Evolutionary conservation across 2,329 filamentous ascomycete genomes (phyloP), one percentile per base, ranked within the genome.

Genomic region (Paecilomyces dactylethromorphus): DNA sequence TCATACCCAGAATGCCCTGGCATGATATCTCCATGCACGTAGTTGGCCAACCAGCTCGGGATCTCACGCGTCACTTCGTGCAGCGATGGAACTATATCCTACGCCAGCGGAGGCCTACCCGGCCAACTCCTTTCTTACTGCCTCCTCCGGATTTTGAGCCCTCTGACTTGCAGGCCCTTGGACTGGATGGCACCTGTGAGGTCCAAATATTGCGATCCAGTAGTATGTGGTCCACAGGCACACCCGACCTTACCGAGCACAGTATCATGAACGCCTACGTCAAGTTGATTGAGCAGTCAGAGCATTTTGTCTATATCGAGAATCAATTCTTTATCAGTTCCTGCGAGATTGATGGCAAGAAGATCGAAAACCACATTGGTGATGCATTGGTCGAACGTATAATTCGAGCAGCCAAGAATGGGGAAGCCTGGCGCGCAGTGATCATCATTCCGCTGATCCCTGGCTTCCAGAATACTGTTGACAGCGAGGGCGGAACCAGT

Each of bases 261-360:
- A 97, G 93, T 70, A 97, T 99, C 70, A 92, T 96, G 82, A 94
- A 89, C 63, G 93, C 94, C 3, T 97, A 97, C 69, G 84, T 95
- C 65, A 94, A 95, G 72, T 86, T 96, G 80, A 99, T 99, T 65
- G 88, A 94, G 64, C 89, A 93, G 63, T 97, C 92, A 1, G 91
- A 99, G 54, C 94, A 97, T 73, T 96, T 97, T 68, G 91, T 97
- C 56, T 97, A 99, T 75, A 96, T 97, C 64, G 94, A 99, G 73
- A 99, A 99, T 71, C 94, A 99, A 70, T 99, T 97, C 76, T 99
- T 96, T 78, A 90, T 99, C 73, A 95, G 91, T 35, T 96, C 91
- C 65, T 94, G 90, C 55, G 89, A 94, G 68, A 92, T 92, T 4
- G 87, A 96, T 66, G 90, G 89, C 56, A 90, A 89, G 12, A 91